A percentile compares a stretch with the other conserved stretches of the same genome.
phyloP scores from a whole-genome alignment of 208 protist species.

The Endotrypanum monterogeii region DNA sequence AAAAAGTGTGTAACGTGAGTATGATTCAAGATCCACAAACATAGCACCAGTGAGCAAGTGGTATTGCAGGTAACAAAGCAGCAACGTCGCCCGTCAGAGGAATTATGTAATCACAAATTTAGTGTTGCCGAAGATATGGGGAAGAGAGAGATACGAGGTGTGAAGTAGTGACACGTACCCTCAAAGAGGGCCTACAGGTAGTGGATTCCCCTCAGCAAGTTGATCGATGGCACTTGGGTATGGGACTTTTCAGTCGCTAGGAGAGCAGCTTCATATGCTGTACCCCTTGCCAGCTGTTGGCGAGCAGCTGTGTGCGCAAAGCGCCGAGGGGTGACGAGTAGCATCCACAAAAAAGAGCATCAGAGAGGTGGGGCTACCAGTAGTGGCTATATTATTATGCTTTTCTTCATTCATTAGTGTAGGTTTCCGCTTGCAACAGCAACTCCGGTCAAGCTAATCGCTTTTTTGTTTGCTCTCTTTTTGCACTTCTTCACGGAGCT shows the following conservation, averaged over 20 bases:
- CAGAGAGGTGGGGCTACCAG: not conserved
- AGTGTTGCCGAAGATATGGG: not conserved
- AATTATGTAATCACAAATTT: not conserved
- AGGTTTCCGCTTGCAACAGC: not conserved
- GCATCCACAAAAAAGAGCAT: not conserved
- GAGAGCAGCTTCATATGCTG: not conserved
- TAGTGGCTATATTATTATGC: not conserved
- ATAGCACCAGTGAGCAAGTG: not conserved
- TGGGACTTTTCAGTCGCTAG: not conserved
- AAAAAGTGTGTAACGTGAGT: not conserved
- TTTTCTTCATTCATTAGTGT: not conserved
- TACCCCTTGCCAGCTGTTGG: not conserved
- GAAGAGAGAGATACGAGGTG: not conserved
- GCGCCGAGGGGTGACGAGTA: not conserved
- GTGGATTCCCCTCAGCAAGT: not conserved
- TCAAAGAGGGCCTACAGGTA: not conserved
- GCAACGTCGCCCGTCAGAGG: not conserved
- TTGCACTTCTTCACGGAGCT: conserved; percentile 26
- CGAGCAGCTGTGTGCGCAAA: not conserved
- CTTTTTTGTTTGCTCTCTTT: conserved; percentile 34
- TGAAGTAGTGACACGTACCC: not conserved
- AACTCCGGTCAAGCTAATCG: conserved; percentile 8
- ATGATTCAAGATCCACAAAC: not conserved
- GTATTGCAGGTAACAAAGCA: not conserved
- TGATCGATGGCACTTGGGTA: not conserved